Evolutionary conservation across 1,284 basidiomycete genomes (phyloP).

Genomic region (Apiotrichum laibachii): DNA sequence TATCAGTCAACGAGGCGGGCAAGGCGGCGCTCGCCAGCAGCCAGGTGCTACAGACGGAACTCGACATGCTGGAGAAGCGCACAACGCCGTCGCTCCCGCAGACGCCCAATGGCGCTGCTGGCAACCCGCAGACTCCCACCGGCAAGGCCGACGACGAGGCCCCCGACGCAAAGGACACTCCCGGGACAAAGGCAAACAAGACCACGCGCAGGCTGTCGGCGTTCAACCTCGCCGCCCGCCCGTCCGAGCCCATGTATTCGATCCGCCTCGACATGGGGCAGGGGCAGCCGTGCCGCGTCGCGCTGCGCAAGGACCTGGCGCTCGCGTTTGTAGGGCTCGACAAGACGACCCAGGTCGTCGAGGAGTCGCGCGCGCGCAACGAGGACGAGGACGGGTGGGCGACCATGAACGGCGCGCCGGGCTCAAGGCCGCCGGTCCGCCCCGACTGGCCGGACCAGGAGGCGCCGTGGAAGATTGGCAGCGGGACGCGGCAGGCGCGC

Average conservation of each 20-base stretch:
- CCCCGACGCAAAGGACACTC: constrained; percentile 23
- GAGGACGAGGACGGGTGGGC: constrained; percentile 38
- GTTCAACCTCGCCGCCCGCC: constrained; percentile 27
- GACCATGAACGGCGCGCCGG: constrained; percentile 20
- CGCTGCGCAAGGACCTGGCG: constrained; percentile 40
- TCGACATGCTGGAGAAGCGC: constrained; percentile 30
- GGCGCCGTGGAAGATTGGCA: constrained; percentile 38
- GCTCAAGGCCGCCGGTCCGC: constrained; percentile 22
- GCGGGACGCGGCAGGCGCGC: constrained; percentile 28
- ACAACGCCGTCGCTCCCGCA: not conserved
- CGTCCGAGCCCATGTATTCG: constrained; percentile 37
- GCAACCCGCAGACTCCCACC: constrained; percentile 21
- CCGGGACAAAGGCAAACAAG: constrained; percentile 32
- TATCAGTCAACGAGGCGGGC: constrained; percentile 33
- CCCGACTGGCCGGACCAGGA: constrained; percentile 45
- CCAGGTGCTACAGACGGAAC: constrained; percentile 39
- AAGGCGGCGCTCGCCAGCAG: constrained; percentile 31
- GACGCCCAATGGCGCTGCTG: not conserved
- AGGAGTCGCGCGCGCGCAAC: constrained; percentile 29
- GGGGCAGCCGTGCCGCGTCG: constrained; percentile 37
- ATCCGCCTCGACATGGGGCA: constrained; percentile 37
- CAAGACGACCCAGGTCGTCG: constrained; percentile 24
- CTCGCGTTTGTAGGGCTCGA: constrained; percentile 41
- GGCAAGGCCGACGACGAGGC: constrained; percentile 8
- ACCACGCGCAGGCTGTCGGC: constrained; percentile 29